These are phyloP conservation scores for Hypoxylon rubiginosum DNA, from an alignment of 2,329 filamentous ascomycete genomes.

Conservation along the genomic window DNA sequence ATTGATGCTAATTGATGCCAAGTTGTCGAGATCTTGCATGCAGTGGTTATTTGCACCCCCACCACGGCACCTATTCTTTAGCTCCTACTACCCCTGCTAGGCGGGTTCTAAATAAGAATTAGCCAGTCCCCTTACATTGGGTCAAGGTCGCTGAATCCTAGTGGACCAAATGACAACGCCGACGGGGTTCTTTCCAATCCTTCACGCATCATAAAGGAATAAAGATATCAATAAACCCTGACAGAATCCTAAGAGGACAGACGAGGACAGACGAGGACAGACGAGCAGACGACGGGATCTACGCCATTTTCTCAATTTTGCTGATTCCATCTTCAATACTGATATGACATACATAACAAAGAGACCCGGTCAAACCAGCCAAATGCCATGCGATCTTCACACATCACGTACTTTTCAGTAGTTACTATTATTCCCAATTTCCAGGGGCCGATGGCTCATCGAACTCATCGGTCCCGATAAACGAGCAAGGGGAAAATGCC, in stretches of 20 bases:
- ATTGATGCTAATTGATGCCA: slow-evolving; percentile 18
- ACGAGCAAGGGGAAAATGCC: slow-evolving; percentile 13
- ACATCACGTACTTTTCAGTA: slow-evolving; percentile 7
- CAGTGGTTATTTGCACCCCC: slow-evolving; percentile 11
- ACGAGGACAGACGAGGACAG: no score
- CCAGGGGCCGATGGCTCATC: slow-evolving; percentile 3
- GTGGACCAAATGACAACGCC: slow-evolving; percentile 19
- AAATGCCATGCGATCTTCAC: slow-evolving; percentile 17
- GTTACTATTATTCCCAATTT: slow-evolving; percentile 2
- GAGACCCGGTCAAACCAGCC: slow-evolving; percentile 1
- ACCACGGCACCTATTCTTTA: neutral
- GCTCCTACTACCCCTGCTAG: slow-evolving; percentile 6
- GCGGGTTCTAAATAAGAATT: slow-evolving; percentile 10
- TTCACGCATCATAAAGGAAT: slow-evolving; percentile 25
- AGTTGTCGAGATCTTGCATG: slow-evolving; percentile 20
- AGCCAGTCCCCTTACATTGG: slow-evolving; percentile 7
- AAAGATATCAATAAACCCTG: slow-evolving; percentile 16
- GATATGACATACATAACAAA: slow-evolving; percentile 18
- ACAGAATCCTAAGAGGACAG: slow-evolving; percentile 17
- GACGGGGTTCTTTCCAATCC: slow-evolving; percentile 27
- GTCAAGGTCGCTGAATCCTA: slow-evolving; percentile 22
- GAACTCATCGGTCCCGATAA: slow-evolving; percentile 7
- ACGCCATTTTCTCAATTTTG: slow-evolving; percentile 12
- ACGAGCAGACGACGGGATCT: neutral
- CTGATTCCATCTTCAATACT: slow-evolving; percentile 18